A percentile compares a stretch with the other conserved stretches of the same genome.
These are phyloP conservation scores for Juglanconis sp. DNA, from an alignment of 2,329 filamentous ascomycete genomes.

Conservation along the genomic window DNA sequence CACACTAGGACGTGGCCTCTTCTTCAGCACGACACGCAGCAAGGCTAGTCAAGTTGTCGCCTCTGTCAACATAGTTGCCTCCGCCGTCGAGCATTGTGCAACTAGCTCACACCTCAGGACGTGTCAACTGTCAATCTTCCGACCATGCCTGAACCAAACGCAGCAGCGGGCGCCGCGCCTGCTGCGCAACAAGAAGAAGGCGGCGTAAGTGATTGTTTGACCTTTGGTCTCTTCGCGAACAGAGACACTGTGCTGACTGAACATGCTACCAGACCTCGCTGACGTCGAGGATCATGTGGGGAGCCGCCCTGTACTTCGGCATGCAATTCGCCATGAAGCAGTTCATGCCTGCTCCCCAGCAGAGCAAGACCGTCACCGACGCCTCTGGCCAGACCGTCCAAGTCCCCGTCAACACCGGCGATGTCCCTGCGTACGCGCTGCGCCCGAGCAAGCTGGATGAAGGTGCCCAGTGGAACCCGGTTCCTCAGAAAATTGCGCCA, in stretches of 20 bases:
- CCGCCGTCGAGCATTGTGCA: constrained; percentile 4
- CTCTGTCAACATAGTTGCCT: neutral
- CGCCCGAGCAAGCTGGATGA: constrained; percentile 60
- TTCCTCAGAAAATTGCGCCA: constrained; percentile 73
- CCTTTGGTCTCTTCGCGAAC: constrained; percentile 21
- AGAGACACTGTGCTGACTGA: constrained; percentile 7
- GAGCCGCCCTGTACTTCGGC: constrained; percentile 54
- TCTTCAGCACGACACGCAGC: neutral
- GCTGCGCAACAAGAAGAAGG: constrained; percentile 17
- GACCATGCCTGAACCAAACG: constrained; percentile 18
- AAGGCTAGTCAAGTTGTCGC: neutral
- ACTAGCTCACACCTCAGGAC: constrained; percentile 1
- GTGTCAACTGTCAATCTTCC: constrained; percentile 1
- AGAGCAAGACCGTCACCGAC: constrained; percentile 46
- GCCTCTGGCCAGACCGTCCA: constrained; percentile 51
- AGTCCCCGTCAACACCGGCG: constrained; percentile 51
- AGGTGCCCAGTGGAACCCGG: constrained; percentile 58
- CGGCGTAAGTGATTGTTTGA: constrained; percentile 9
- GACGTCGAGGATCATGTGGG: constrained; percentile 47
- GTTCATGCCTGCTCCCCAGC: constrained; percentile 46
- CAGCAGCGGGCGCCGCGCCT: constrained; percentile 16
- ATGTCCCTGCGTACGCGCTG: constrained; percentile 62
- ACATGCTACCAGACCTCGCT: constrained; percentile 30
- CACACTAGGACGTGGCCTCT: neutral
- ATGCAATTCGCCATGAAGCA: constrained; percentile 58